Evolutionary conservation across 2,329 filamentous ascomycete species (phyloP), one percentile per base, ranked within the genome.

Genomic region (Phaeosphaeria sp.): DNA sequence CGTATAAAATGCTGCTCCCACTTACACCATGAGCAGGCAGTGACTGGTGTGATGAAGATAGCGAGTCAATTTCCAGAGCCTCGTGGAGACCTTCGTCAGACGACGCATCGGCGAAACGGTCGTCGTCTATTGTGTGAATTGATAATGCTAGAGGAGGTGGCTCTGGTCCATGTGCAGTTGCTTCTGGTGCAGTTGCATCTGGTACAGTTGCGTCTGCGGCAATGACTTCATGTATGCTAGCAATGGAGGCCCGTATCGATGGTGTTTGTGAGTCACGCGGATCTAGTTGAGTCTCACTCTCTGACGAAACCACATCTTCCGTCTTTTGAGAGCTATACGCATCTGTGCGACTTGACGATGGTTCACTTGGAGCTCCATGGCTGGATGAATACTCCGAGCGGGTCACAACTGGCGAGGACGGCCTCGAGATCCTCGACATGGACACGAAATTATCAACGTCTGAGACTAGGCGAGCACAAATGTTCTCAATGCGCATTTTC

Each of bases 371-470:
- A 13, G 56, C 30, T 51, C 52, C 60, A 3, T 62, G 67, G 50
- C 59, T 65, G 15, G 60, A 63, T 2, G 71, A 71, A 11, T 65
- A 43, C 21, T 74, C 67, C 1, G 85, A 86, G 49, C 78, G 78
- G 4, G 81, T 80, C 56, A 82, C 80, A 6, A 79, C 76, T 1
- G 89, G 87, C 1, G 87, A 89, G 6, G 83, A 83, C 64, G 86
- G 78, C 1, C 86, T 85, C 1, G 87, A 84, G 3, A 85, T 85
- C 43, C 82, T 82, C 11, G 84, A 83, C 41, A 89, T 74, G 10
- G 82, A 82, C 3, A 87, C 85, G 56, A 91, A 90, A 41, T 87
- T 83, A 47, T 86, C 87, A 18, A 87, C 85, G 64, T 91, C 88
- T 2, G 88, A 89, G 42, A 91, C 87, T 25, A 91, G 74, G 62